These are phyloP conservation scores for Salmacisia buchloeana DNA, from an alignment of 1,284 basidiomycete genomes.

Conservation along the genomic window DNA sequence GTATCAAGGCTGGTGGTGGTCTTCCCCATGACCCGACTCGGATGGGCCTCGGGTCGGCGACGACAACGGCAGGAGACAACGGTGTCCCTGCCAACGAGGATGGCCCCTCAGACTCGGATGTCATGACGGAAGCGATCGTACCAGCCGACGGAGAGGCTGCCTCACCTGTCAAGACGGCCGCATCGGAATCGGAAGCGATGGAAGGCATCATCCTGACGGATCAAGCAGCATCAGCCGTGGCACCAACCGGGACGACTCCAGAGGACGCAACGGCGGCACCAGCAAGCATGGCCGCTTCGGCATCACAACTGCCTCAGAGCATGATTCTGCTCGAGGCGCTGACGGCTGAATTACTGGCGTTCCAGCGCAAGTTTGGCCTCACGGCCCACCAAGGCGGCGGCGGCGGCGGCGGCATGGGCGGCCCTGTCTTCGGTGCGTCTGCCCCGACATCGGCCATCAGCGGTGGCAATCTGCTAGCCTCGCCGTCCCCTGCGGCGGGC, in stretches of 20 bases:
- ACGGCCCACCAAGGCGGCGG: slow-evolving; percentile 7
- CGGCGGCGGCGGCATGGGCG: background rate
- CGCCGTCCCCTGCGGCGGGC: background rate
- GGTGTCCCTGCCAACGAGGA: no score
- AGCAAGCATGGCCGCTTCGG: background rate
- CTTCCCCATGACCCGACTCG: background rate
- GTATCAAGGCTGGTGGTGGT: slow-evolving; percentile 51
- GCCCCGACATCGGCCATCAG: background rate
- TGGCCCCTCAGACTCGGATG: background rate
- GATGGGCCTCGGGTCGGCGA: background rate
- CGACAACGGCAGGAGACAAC: no score
- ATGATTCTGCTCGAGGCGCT: slow-evolving; percentile 47
- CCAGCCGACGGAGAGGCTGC: no score
- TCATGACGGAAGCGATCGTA: background rate
- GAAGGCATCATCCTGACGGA: no score
- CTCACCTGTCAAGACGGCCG: no score
- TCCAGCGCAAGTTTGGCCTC: slow-evolving; percentile 38
- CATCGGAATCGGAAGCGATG: no score
- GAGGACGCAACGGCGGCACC: background rate
- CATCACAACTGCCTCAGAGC: slow-evolving; percentile 15
- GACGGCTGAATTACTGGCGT: slow-evolving; percentile 40
- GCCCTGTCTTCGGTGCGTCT: background rate
- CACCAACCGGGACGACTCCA: background rate
- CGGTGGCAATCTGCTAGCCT: background rate
- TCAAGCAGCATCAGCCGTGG: background rate